These are phyloP conservation scores for Cutaneotrichosporon arboriforme DNA, from an alignment of 1,284 basidiomycete genomes.

Conservation along the genomic window DNA sequence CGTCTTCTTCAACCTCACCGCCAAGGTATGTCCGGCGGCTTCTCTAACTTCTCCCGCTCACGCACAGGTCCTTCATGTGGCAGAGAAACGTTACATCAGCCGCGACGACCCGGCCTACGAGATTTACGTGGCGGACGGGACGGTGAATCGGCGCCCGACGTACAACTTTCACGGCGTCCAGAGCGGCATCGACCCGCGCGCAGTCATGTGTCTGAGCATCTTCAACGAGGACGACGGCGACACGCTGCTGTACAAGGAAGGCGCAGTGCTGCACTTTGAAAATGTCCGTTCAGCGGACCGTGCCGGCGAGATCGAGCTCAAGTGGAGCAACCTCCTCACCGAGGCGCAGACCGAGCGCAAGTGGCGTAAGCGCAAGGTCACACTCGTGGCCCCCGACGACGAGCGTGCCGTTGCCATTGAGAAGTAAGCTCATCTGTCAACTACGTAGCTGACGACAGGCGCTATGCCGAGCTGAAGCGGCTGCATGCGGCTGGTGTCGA, in stretches of 20 bases:
- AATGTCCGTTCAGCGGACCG: constrained; percentile 27
- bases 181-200: background rate
- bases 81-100: background rate
- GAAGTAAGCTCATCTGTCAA: constrained; percentile 17
- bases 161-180: constrained; percentile 29
- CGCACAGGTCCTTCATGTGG: constrained; percentile 23
- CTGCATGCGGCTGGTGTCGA: background rate
- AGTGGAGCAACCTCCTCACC: constrained; percentile 31
- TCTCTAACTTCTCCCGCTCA: background rate
- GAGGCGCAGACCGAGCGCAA: constrained; percentile 19
- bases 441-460: constrained; percentile 9
- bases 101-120: constrained; percentile 16
- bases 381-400: constrained; percentile 12
- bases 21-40: constrained; percentile 21
- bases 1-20: constrained; percentile 6
- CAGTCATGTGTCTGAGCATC: constrained; percentile 4
- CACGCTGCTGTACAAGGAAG: constrained; percentile 4
- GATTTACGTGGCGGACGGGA: constrained; percentile 39
- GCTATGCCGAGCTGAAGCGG: background rate
- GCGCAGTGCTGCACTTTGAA: constrained; percentile 22
- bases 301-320: constrained; percentile 25
- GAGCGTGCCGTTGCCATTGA: constrained; percentile 24
- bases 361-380: constrained; percentile 17
- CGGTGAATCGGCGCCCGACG: constrained; percentile 9
- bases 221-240: background rate